These are phyloP conservation scores for Baudoinia panamericana DNA, from an alignment of 495 filamentous ascomycete species.

Conservation along the genomic window DNA sequence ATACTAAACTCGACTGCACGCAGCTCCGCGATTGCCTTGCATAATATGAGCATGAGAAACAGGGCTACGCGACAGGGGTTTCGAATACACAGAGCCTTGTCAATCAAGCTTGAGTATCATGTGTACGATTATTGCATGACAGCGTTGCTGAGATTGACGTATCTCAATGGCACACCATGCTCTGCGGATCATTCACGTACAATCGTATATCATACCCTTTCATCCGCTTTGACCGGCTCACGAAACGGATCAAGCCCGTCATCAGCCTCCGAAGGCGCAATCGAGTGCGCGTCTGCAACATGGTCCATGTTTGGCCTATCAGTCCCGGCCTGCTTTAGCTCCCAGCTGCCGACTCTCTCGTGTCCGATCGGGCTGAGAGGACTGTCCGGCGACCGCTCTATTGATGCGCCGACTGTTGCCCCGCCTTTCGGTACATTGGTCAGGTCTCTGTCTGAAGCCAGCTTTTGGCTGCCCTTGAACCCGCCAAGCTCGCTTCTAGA, in stretches of 20 bases:
- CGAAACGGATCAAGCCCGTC: slow-evolving; percentile 19
- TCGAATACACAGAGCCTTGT: no score
- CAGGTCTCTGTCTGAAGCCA: slow-evolving; percentile 28
- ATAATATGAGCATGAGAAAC: no score
- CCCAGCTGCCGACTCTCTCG: slow-evolving; percentile 32
- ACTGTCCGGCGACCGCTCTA: slow-evolving; percentile 17
- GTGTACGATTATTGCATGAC: no score
- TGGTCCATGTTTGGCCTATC: slow-evolving; percentile 16
- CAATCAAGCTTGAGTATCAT: no score
- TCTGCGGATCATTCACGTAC: no score
- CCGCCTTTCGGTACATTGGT: slow-evolving; percentile 17
- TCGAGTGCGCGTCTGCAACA: slow-evolving; percentile 9
- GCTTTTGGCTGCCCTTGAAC: slow-evolving; percentile 27
- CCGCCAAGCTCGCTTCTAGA: slow-evolving; percentile 18
- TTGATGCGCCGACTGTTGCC: slow-evolving; percentile 15
- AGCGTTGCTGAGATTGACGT: no score
- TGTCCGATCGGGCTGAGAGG: slow-evolving; percentile 15
- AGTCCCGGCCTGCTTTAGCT: slow-evolving; percentile 25
- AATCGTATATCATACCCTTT: no score
- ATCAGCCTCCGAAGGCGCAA: no score
- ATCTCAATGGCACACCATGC: no score
- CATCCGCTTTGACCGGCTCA: slow-evolving; percentile 23
- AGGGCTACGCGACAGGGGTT: no score
- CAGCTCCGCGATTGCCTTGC: no score
- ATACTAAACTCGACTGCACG: no score